These are phyloP conservation scores for Carallia pectinifolia DNA, from an alignment of 345 rosid species.

Conservation along the genomic window DNA sequence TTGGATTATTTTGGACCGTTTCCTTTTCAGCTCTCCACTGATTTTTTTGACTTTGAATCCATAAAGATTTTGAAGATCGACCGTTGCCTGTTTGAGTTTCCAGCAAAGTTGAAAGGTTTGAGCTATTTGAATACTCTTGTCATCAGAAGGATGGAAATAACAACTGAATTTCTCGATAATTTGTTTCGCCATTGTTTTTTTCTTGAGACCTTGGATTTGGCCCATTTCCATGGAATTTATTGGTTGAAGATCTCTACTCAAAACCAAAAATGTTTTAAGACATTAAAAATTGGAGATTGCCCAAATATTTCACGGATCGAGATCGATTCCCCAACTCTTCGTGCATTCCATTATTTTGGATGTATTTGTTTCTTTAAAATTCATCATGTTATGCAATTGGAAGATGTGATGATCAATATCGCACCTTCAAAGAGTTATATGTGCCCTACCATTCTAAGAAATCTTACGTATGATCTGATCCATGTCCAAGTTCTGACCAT, in stretches of 20 bases:
- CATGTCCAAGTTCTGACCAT: conserved; percentile 12
- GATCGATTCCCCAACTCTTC: background rate
- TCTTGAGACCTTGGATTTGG: conserved; percentile 16
- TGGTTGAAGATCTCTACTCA: conserved; percentile 3
- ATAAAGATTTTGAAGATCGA: conserved; percentile 4
- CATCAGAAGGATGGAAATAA: background rate
- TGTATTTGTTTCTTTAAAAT: background rate
- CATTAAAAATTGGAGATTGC: conserved; percentile 15
- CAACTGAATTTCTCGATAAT: background rate
- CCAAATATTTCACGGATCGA: background rate
- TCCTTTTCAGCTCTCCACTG: background rate
- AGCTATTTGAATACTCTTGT: conserved; percentile 1
- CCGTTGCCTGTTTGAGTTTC: background rate
- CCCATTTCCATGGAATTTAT: background rate
- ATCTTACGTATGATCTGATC: background rate
- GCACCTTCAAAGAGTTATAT: background rate
- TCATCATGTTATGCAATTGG: background rate
- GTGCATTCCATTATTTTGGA: conserved; percentile 3
- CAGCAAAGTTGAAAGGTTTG: background rate
- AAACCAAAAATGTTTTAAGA: conserved; percentile 6
- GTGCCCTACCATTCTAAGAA: background rate
- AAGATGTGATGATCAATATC: conserved; percentile 10
- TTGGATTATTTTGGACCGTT: conserved; percentile 4
- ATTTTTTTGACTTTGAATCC: background rate
- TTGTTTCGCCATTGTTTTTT: background rate